Evolutionary conservation across 768 basidiomycete genomes (phyloP).

Genomic region (Lactarius psammicola): DNA sequence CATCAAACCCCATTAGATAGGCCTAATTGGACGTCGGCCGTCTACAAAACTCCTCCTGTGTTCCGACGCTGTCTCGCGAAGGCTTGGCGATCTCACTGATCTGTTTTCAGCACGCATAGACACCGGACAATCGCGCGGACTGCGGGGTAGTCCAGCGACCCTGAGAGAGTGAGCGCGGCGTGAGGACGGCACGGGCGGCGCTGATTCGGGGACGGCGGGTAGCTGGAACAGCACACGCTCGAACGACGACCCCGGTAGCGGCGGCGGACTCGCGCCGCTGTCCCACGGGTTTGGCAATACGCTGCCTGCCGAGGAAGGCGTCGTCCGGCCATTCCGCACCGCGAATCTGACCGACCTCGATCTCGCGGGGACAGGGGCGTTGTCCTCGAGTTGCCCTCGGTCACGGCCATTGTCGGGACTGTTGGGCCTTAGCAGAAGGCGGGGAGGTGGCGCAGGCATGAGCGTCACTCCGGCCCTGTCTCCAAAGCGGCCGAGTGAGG

Average conservation of each 20-base stretch:
- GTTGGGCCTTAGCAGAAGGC: neutral
- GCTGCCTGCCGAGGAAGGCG: neutral
- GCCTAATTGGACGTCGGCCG: neutral
- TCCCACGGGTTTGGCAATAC: conserved; percentile 18
- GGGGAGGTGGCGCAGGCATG: neutral
- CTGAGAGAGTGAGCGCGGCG: neutral
- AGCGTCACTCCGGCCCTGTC: too few relatives aligned
- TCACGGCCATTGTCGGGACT: neutral
- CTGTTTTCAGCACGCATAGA: neutral
- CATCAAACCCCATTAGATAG: neutral
- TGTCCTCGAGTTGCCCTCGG: neutral
- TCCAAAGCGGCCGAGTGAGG: neutral
- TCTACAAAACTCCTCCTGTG: neutral
- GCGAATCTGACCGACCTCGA: neutral
- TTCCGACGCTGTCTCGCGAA: neutral
- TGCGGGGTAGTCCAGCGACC: neutral
- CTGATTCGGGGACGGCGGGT: neutral
- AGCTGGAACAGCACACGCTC: neutral
- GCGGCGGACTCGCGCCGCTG: neutral
- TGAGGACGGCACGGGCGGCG: neutral
- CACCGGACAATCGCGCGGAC: neutral
- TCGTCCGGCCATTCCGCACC: neutral
- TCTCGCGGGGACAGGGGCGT: neutral
- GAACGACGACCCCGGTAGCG: neutral
- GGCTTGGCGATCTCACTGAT: neutral